Base-by-base conservation (phyloP, 805 yeast species). In the Wickerhamomyces subpelliculosus region DNA sequence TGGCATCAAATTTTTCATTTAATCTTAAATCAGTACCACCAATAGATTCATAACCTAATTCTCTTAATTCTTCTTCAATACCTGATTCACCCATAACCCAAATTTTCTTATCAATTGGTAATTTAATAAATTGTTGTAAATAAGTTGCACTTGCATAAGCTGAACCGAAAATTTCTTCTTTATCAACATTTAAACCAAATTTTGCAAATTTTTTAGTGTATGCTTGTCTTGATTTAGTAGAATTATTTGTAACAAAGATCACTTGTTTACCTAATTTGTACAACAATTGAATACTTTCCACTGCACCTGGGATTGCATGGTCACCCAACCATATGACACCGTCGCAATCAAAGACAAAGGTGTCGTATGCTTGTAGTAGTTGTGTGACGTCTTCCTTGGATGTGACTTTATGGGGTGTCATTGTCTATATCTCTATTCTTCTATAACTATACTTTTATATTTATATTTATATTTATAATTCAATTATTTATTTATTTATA, bases 251-350 rank as follows among this genome's bases (percentile, higher is more conserved):
- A 22, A 93, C 98, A 63, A 93, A 93, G 32, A 89, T 70, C 37
- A 86, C 68, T 43, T 79, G 75, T 60, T 93, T 93, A 27, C 75
- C 73, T 21, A 60, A 34, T 19, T 50, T 45, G 32, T 52, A 71
- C 46, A 93, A 65, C 30, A 83, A 55, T 9, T 70, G 68, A 30
- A 93, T 60, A 0, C 96, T 84, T 57, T 93, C 97, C 11, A 67
- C 70, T 2, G 86, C 84, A 14, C 73, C 65, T 7, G 97, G 97
- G 34, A 93, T 68, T 19, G 86, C 61, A 47, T 80, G 84, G 44
- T 75, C 78, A 2, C 97, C 97, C 35, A 84, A 64, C 98, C 98
- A 93, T 42, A 93, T 68, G 5, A 93, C 98, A 24, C 98, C 98
- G 29, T 93, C 98, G 65, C 98, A 93, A 55, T 93, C 98, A 57